These are phyloP conservation scores for Vicia villosa DNA, from an alignment of 306 rosid species.

Conservation along the genomic window DNA sequence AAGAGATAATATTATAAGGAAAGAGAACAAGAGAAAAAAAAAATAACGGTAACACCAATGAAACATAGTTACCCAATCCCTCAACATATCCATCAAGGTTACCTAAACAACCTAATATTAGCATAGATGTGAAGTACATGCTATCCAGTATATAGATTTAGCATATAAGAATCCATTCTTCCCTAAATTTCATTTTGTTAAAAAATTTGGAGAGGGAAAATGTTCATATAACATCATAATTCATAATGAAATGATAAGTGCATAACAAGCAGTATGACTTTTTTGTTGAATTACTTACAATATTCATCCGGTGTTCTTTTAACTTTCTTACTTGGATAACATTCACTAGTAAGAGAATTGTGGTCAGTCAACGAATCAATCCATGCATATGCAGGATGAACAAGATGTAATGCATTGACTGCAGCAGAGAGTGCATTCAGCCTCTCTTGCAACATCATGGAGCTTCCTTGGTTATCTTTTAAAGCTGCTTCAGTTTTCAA, in stretches of 20 bases:
- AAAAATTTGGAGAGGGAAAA: constrained; percentile 6
- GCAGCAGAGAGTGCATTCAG: constrained; percentile 83
- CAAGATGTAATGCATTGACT: constrained; percentile 85
- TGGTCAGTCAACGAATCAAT: constrained; percentile 68
- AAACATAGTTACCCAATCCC: constrained; percentile 1
- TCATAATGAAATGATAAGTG: constrained; percentile 7
- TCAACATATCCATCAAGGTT: background rate
- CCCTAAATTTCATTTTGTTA: constrained; percentile 15
- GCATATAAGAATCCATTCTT: background rate
- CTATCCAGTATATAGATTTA: constrained; percentile 18
- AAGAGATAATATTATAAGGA: background rate
- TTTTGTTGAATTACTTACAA: constrained; percentile 50
- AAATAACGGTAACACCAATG: constrained; percentile 8
- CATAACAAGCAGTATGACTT: constrained; percentile 18
- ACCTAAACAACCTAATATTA: background rate
- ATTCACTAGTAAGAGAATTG: constrained; percentile 50
- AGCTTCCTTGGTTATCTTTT: constrained; percentile 59
- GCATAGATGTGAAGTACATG: constrained; percentile 29
- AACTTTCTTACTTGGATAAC: constrained; percentile 78
- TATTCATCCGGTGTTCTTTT: constrained; percentile 58
- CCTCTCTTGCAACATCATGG: constrained; percentile 74
- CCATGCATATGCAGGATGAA: constrained; percentile 84
- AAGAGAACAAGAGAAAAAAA: background rate
- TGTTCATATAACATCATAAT: constrained; percentile 26
- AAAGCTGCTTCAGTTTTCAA: constrained; percentile 64